phyloP scores from a whole-genome alignment of 192 early-diverging fungal species.

The Backusella psychrophila region DNA sequence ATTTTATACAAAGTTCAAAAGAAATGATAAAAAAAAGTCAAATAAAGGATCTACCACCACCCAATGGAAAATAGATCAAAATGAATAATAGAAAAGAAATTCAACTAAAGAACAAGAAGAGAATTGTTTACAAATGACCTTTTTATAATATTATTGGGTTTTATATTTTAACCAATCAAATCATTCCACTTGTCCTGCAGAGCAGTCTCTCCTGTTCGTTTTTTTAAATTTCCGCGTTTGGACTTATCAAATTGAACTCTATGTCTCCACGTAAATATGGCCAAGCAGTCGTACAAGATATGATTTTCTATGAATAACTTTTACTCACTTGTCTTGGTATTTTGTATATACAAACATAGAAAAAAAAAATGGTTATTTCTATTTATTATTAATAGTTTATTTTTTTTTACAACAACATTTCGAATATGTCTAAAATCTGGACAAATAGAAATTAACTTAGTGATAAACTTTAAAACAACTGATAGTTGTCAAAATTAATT shows the following conservation, averaged over 20 bases:
- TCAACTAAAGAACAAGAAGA: constrained; percentile 18
- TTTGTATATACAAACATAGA: neutral
- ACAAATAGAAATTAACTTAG: neutral
- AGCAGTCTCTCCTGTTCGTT: neutral
- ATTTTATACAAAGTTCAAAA: constrained; percentile 13
- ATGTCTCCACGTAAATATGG: neutral
- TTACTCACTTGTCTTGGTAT: neutral
- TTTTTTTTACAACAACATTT: neutral
- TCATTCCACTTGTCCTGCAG: constrained; percentile 6
- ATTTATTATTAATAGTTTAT: neutral
- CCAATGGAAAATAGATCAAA: constrained; percentile 31
- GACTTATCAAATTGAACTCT: neutral
- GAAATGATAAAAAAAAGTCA: neutral
- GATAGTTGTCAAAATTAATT: neutral
- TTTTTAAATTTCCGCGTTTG: constrained; percentile 5
- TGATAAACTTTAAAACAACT: neutral
- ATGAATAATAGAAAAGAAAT: neutral
- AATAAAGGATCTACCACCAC: constrained; percentile 28
- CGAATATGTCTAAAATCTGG: neutral
- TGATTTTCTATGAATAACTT: neutral
- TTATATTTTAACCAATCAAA: constrained; percentile 9
- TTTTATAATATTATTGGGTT: neutral
- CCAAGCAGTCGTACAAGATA: neutral
- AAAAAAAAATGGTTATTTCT: neutral
- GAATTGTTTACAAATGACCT: neutral